phyloP scores from a whole-genome alignment of 768 basidiomycete species.

The Agrocybe pediades region DNA sequence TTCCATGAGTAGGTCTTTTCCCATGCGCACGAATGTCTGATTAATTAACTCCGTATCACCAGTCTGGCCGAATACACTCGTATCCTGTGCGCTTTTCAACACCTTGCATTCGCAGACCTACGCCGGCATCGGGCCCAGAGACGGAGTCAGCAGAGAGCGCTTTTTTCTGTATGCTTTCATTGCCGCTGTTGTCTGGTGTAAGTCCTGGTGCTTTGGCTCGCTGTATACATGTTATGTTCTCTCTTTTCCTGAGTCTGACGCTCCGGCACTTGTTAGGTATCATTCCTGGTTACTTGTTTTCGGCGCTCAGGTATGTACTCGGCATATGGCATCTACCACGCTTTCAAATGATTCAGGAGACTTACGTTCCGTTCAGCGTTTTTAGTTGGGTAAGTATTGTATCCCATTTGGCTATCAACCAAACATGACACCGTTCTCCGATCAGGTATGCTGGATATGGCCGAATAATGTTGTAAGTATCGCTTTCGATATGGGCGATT shows the following conservation, averaged over 20 bases:
- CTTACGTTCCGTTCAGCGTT: slow-evolving; percentile 29
- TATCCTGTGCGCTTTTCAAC: slow-evolving; percentile 72
- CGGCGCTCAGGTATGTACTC: slow-evolving; percentile 47
- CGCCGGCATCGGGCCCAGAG: slow-evolving; percentile 53
- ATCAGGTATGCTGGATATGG: slow-evolving; percentile 65
- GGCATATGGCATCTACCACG: background rate
- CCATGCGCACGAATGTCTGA: background rate
- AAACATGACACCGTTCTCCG: background rate
- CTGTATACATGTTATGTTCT: background rate
- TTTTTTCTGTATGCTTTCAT: slow-evolving; percentile 61
- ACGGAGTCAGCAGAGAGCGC: slow-evolving; percentile 57
- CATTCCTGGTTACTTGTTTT: slow-evolving; percentile 65
- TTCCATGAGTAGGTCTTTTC: slow-evolving; percentile 53
- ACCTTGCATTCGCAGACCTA: slow-evolving; percentile 68
- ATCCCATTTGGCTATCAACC: background rate
- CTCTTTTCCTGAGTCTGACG: background rate
- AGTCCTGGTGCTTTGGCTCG: slow-evolving; percentile 13
- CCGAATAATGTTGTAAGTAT: slow-evolving; percentile 57
- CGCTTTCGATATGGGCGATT: slow-evolving; percentile 1
- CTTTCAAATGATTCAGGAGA: too few species aligned
- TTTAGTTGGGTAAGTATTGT: slow-evolving; percentile 46
- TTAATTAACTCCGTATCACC: slow-evolving; percentile 2
- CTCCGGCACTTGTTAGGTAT: slow-evolving; percentile 38
- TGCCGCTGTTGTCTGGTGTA: slow-evolving; percentile 47
- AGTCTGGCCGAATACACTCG: slow-evolving; percentile 78